These are phyloP conservation scores for Aspergillus sp. DNA, from an alignment of 2,329 filamentous ascomycete genomes.

Conservation along the genomic window DNA sequence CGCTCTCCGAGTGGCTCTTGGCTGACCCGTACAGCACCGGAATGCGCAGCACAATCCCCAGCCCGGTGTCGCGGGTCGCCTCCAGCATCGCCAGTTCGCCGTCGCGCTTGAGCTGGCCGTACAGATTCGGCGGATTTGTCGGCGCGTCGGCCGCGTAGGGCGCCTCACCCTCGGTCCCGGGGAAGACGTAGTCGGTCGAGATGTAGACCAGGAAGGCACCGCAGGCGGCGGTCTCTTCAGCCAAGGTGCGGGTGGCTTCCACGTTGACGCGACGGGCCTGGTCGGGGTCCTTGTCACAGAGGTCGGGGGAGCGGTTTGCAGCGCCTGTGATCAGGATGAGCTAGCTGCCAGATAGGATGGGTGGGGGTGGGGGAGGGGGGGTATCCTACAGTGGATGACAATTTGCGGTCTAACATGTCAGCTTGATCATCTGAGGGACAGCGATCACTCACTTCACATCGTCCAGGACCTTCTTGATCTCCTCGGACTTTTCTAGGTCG, in stretches of 20 bases:
- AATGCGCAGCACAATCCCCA: conserved; percentile 64
- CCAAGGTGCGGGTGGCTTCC: conserved; percentile 57
- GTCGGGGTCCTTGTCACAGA: conserved; percentile 69
- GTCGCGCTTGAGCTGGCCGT: conserved; percentile 63
- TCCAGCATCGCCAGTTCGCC: conserved; percentile 63
- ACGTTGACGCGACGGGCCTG: conserved; percentile 68
- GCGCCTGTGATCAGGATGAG: no score
- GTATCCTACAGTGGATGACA: conserved; percentile 74
- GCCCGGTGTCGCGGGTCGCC: conserved; percentile 44
- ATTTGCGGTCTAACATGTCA: conserved; percentile 54
- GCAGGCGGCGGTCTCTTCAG: conserved; percentile 53
- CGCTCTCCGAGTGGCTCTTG: conserved; percentile 63
- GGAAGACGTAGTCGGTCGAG: conserved; percentile 69
- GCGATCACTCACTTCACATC: conserved; percentile 40
- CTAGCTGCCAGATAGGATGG: no score
- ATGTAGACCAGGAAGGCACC: conserved; percentile 48
- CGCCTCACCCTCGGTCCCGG: conserved; percentile 70
- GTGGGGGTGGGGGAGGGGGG: no score
- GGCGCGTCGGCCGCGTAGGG: conserved; percentile 61
- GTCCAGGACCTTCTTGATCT: conserved; percentile 40
- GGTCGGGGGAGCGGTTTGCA: conserved; percentile 79
- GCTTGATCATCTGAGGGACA: conserved; percentile 2
- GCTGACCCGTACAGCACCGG: conserved; percentile 78
- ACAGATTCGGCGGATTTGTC: conserved; percentile 67
- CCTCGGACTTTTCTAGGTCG: conserved; percentile 38